Conservation (phyloP, 1,139 yeast species). For the Hemisphaericaspora xylanilytica region DNA sequence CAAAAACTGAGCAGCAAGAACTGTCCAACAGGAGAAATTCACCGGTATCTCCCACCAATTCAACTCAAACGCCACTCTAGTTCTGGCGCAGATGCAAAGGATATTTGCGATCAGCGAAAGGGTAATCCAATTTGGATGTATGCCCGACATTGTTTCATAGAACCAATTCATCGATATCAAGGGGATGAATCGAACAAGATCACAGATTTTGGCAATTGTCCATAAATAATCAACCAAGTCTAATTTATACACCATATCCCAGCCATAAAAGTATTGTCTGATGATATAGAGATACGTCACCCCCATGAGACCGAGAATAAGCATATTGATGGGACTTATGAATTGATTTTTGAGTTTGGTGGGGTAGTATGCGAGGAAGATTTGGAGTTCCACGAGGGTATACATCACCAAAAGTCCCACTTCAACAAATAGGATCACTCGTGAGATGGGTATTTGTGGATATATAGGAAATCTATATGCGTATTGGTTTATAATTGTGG, state of each 20-base stretch:
- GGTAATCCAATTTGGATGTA: constrained; percentile 13
- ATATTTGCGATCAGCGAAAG: background rate
- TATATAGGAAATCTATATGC: constrained; percentile 20
- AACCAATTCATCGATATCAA: constrained; percentile 31
- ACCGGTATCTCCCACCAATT: constrained; percentile 27
- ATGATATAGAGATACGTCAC: constrained; percentile 9
- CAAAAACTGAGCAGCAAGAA: constrained; percentile 10
- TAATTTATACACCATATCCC: constrained; percentile 15
- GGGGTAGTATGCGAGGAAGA: constrained; percentile 15
- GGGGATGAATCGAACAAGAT: constrained; percentile 22
- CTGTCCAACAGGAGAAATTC: constrained; percentile 24
- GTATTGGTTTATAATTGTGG: constrained; percentile 16
- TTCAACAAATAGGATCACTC: constrained; percentile 16
- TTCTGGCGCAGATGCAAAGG: background rate
- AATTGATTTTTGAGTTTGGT: constrained; percentile 26
- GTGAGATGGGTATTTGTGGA: constrained; percentile 14
- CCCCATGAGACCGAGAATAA: constrained; percentile 11
- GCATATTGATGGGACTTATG: constrained; percentile 17
- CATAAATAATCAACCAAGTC: constrained; percentile 32
- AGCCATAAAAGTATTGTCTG: constrained; percentile 8
- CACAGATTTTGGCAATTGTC: constrained; percentile 20
- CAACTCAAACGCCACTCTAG: background rate
- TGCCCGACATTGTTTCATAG: constrained; percentile 18
- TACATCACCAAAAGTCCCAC: background rate
- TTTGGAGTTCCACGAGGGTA: constrained; percentile 15